A percentile compares a stretch with the other conserved stretches of the same genome.
Evolutionary conservation across 495 filamentous ascomycete species (phyloP).

Genomic region (Amniculicola lignicola): DNA sequence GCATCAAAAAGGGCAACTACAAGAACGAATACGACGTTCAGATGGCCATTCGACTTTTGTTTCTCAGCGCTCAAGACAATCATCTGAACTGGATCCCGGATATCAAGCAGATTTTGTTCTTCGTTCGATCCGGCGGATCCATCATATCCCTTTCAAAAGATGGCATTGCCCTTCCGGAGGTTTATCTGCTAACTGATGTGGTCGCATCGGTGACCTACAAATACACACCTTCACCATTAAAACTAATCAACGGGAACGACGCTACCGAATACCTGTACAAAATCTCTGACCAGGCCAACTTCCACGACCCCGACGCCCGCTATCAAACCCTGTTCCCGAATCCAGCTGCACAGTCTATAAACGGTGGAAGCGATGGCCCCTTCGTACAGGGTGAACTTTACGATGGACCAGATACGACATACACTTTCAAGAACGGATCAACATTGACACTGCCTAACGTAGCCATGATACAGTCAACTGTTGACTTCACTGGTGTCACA

Average conservation of each 20-base stretch:
- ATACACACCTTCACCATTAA: slow-evolving; percentile 17
- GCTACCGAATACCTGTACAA: slow-evolving; percentile 38
- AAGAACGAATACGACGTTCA: slow-evolving; percentile 46
- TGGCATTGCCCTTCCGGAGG: slow-evolving; percentile 16
- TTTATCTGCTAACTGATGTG: slow-evolving; percentile 12
- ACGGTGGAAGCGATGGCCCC: neutral
- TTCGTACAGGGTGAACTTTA: neutral
- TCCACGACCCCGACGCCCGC: slow-evolving; percentile 47
- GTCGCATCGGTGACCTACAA: neutral
- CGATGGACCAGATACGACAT: slow-evolving; percentile 42
- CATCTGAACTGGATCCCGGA: slow-evolving; percentile 46
- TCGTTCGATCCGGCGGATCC: neutral
- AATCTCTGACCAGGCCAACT: slow-evolving; percentile 33
- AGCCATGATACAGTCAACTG: slow-evolving; percentile 35
- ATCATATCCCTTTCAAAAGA: slow-evolving; percentile 22
- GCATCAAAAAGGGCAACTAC: slow-evolving; percentile 43
- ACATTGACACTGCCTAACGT: slow-evolving; percentile 36
- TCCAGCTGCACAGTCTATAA: slow-evolving; percentile 23
- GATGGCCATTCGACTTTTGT: slow-evolving; percentile 43
- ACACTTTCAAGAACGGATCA: slow-evolving; percentile 48
- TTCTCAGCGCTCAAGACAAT: slow-evolving; percentile 44
- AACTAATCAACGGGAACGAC: slow-evolving; percentile 42
- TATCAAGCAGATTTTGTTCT: slow-evolving; percentile 1
- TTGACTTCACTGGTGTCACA: slow-evolving; percentile 18
- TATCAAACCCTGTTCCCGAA: slow-evolving; percentile 49